Conservation (phyloP, 2,329 filamentous ascomycete species). For the Hortaea werneckii region DNA sequence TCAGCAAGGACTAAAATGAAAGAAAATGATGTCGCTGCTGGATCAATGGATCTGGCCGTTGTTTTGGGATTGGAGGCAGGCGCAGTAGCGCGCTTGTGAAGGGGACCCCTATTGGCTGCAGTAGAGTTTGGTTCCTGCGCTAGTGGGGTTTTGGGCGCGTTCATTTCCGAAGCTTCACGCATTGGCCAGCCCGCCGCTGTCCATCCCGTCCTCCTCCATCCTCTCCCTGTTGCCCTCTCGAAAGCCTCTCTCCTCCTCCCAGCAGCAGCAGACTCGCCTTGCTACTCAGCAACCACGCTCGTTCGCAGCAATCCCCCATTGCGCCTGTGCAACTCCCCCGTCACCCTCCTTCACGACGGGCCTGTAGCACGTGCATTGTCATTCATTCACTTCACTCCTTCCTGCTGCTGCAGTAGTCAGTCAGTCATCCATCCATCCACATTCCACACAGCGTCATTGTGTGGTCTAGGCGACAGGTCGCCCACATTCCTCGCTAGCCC, state of each 20-base stretch:
- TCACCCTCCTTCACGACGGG: constrained; percentile 14
- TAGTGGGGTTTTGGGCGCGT: not conserved
- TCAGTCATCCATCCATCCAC: constrained; percentile 1
- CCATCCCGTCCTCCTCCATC: not conserved
- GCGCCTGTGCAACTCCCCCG: constrained; percentile 2
- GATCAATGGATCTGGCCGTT: not conserved
- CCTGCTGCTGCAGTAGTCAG: not conserved
- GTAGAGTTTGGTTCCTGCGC: not conserved
- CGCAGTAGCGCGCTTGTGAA: not conserved
- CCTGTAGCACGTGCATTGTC: constrained; percentile 4
- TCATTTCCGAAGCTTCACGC: not conserved
- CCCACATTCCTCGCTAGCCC: constrained; percentile 7
- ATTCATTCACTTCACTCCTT: constrained; percentile 7
- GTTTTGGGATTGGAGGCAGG: not conserved
- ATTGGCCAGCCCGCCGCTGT: not conserved
- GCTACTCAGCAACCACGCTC: not conserved
- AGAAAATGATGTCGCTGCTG: not conserved
- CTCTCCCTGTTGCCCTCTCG: not conserved
- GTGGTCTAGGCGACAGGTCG: constrained; percentile 3
- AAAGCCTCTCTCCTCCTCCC: too few species aligned
- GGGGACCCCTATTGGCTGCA: not conserved
- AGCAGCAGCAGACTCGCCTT: not conserved
- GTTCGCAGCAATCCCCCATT: not conserved
- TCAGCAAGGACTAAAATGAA: not conserved
- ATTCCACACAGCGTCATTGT: constrained; percentile 7